Conservation (phyloP, 805 yeast genomes). For the Aciculoconidium aculeatum region DNA sequence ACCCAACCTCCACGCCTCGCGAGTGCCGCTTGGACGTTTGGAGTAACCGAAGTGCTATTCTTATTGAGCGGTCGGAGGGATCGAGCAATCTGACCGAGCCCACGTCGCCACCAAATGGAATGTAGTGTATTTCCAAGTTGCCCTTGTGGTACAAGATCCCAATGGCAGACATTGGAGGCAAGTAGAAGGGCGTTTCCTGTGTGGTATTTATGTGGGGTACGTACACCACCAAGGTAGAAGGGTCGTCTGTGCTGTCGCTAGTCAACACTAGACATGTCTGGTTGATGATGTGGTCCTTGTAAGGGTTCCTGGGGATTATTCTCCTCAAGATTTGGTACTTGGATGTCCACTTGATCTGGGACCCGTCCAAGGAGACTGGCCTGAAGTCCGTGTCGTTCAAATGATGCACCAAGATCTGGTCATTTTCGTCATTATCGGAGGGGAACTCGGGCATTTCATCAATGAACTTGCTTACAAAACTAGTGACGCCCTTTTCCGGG, state of each 20-base stretch:
- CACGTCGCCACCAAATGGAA: constrained; percentile 45
- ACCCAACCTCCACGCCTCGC: constrained; percentile 75
- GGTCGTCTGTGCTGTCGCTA: constrained; percentile 13
- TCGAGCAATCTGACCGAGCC: constrained; percentile 22
- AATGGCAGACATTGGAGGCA: constrained; percentile 80
- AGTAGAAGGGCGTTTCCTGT: constrained; percentile 75
- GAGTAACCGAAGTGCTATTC: constrained; percentile 76
- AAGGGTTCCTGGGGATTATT: constrained; percentile 87
- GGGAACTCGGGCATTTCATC: constrained; percentile 30
- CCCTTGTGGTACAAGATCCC: constrained; percentile 52
- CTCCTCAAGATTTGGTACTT: constrained; percentile 64
- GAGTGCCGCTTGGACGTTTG: constrained; percentile 83
- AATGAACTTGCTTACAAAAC: constrained; percentile 21
- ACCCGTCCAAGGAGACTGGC: constrained; percentile 19
- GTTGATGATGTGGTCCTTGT: constrained; percentile 73
- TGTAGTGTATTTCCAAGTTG: constrained; percentile 65
- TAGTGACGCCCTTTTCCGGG: constrained; percentile 24
- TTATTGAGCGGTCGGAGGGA: constrained; percentile 55
- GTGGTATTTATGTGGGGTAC: constrained; percentile 62
- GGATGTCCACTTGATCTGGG: constrained; percentile 21
- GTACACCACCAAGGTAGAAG: constrained; percentile 58
- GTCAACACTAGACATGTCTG: constrained; percentile 69
- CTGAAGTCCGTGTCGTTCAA: constrained; percentile 29
- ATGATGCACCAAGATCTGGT: constrained; percentile 25
- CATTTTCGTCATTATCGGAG: constrained; percentile 13